Base-by-base conservation (phyloP, 495 filamentous ascomycete species). In the Hamigera avellanea region DNA sequence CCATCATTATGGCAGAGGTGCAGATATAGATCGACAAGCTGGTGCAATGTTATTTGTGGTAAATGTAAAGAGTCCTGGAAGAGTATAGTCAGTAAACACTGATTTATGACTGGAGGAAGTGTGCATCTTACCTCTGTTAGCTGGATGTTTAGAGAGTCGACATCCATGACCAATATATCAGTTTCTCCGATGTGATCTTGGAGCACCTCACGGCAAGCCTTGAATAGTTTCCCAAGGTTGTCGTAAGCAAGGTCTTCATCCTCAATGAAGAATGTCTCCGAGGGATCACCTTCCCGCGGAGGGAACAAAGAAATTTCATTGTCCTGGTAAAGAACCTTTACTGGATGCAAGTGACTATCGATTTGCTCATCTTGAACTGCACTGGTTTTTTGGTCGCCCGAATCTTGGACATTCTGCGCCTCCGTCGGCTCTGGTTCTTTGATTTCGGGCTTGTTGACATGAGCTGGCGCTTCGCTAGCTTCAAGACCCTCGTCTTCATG, bases 271-370 rank as follows among this genome's bases (percentile, higher is more conserved):
- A 75, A 93, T 8, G 73, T 72, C 32, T 83, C 76, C 0, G 78
- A 66, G 36, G 75, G 73, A 42, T 83, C 76, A 26, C 73, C 67
- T 39, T 74, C 66, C 14, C 67, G 57, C 16, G 73, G 75, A 23
- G 80, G 77, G 42, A 91, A 85, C 6, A 93, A 61, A 9, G 73
- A 73, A 34, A 87, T 86, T 45, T 76, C 74, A 33, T 58, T 72
- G 6, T 74, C 70, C 40, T 75, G 70, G 53, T 87, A 91, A 8
- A 69, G 48, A 28, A 91, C 72, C 26, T 73, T 75, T 26, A 67
- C 67, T 37, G 61, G 66, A 43, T 74, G 69, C 13, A 69, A 39
- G 26, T 52, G 34, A n/a, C 14, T 21, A 14, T 40, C 40, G 14
- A n/a, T n/a, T n/a, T n/a, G n/a, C n/a, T 48, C 36, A 18, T 53